phyloP scores from a whole-genome alignment of 139 green algal species.

The Prasinococcaceae sp. region DNA sequence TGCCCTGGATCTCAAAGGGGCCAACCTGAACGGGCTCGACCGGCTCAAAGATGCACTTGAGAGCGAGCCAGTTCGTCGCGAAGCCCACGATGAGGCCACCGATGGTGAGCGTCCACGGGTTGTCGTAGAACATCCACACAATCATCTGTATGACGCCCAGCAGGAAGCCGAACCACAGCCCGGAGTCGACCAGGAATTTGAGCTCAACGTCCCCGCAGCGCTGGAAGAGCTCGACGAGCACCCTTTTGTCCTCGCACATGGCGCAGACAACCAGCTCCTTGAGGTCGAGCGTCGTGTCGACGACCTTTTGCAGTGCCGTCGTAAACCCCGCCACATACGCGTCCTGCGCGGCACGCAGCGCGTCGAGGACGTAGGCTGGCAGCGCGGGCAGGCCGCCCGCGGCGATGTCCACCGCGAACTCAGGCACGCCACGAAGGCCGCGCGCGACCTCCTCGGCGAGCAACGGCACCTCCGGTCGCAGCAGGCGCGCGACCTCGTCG shows the following conservation, averaged over 20 bases:
- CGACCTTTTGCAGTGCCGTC: slow-evolving; percentile 7
- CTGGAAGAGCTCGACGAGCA: slow-evolving; percentile 13
- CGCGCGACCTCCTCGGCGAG: background rate
- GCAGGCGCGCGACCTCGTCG: slow-evolving; percentile 1
- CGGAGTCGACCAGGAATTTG: slow-evolving; percentile 16
- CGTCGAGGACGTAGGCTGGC: too few relatives aligned
- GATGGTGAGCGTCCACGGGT: slow-evolving; percentile 15
- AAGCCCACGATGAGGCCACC: slow-evolving; percentile 18
- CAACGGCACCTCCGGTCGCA: slow-evolving; percentile 2
- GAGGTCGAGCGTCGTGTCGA: slow-evolving; percentile 10
- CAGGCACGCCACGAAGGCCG: too few relatives aligned
- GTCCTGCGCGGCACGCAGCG: background rate
- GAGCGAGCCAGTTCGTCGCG: slow-evolving; percentile 23
- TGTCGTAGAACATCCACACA: slow-evolving; percentile 19
- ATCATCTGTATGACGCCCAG: slow-evolving; percentile 19
- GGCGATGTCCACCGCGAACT: slow-evolving; percentile 1
- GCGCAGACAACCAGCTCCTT: slow-evolving; percentile 11
- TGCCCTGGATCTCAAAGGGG: slow-evolving; percentile 12
- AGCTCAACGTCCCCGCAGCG: slow-evolving; percentile 16
- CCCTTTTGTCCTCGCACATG: slow-evolving; percentile 7
- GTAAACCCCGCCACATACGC: background rate
- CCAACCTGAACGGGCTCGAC: slow-evolving; percentile 16
- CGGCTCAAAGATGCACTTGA: slow-evolving; percentile 26
- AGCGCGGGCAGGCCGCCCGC: background rate
- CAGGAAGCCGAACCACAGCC: slow-evolving; percentile 24